phyloP scores from a whole-genome alignment of 805 yeast genomes.

The Debaryomyces maramus region DNA sequence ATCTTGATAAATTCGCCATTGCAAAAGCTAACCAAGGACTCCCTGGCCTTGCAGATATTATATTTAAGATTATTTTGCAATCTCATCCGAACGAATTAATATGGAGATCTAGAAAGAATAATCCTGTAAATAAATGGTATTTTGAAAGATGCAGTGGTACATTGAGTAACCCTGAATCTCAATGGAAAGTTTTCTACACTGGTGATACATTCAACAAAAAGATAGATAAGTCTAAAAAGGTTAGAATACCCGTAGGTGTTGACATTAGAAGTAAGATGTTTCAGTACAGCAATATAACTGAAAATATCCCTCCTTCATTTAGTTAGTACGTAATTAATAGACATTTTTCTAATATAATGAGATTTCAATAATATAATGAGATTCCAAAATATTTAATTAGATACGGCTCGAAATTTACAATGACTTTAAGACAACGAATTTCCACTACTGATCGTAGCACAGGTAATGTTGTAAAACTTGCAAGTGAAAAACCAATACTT shows the following conservation, averaged over 20 bases:
- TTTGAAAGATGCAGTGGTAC: slow-evolving; percentile 86
- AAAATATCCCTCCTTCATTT: slow-evolving; percentile 58
- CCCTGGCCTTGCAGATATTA: slow-evolving; percentile 89
- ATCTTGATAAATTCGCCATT: slow-evolving; percentile 93
- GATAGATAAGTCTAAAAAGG: slow-evolving; percentile 22
- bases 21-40: slow-evolving; percentile 82
- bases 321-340: too few species aligned
- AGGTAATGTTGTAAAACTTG: neutral
- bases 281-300: slow-evolving; percentile 55
- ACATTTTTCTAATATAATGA: too few species aligned
- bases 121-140: slow-evolving; percentile 97
- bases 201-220: slow-evolving; percentile 41
- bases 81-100: slow-evolving; percentile 70
- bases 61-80: slow-evolving; percentile 76
- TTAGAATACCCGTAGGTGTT: slow-evolving; percentile 17
- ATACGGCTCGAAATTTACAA: neutral
- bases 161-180: slow-evolving; percentile 34
- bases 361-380: too few species aligned
- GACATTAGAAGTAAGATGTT: slow-evolving; percentile 34
- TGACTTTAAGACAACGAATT: slow-evolving; percentile 1
- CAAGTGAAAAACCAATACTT: slow-evolving; percentile 6
- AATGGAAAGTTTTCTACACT: slow-evolving; percentile 43
- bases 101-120: slow-evolving; percentile 85
- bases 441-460: neutral
- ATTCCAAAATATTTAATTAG: neutral